Conservation (phyloP, 306 rosid species). For the Acacia confusa region DNA sequence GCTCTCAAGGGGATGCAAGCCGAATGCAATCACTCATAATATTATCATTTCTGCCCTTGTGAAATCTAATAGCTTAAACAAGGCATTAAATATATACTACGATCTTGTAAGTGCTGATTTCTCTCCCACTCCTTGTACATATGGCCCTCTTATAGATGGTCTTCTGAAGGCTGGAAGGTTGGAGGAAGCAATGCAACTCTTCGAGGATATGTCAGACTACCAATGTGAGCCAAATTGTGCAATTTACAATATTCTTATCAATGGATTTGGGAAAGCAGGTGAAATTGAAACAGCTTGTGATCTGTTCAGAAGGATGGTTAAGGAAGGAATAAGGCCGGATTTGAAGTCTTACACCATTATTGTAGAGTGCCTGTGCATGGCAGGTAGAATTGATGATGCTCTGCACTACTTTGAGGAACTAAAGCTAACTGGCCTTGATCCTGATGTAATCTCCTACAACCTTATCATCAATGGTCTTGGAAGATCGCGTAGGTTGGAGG, state of each 20-base stretch:
- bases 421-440: slow-evolving; percentile 75
- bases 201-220: slow-evolving; percentile 78
- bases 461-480: slow-evolving; percentile 84
- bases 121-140: slow-evolving; percentile 89
- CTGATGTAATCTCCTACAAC: slow-evolving; percentile 71
- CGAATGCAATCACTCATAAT: slow-evolving; percentile 78
- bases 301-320: slow-evolving; percentile 73
- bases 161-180: slow-evolving; percentile 73
- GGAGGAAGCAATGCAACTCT: slow-evolving; percentile 78
- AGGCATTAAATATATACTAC: slow-evolving; percentile 75
- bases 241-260: slow-evolving; percentile 79
- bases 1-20: slow-evolving; percentile 70
- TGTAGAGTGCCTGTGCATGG: slow-evolving; percentile 70
- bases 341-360: slow-evolving; percentile 83
- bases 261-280: slow-evolving; percentile 87
- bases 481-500: slow-evolving; percentile 62
- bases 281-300: slow-evolving; percentile 61
- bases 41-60: slow-evolving; percentile 77
- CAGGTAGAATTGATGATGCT: slow-evolving; percentile 82
- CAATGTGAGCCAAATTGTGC: slow-evolving; percentile 82
- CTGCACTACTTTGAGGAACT: slow-evolving; percentile 72
- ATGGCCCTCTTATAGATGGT: slow-evolving; percentile 87
- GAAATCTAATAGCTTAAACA: slow-evolving; percentile 52
- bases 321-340: slow-evolving; percentile 88
- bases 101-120: slow-evolving; percentile 79